These are phyloP conservation scores for Podaxis mareebaensis DNA, from an alignment of 768 basidiomycete species.

Conservation along the genomic window DNA sequence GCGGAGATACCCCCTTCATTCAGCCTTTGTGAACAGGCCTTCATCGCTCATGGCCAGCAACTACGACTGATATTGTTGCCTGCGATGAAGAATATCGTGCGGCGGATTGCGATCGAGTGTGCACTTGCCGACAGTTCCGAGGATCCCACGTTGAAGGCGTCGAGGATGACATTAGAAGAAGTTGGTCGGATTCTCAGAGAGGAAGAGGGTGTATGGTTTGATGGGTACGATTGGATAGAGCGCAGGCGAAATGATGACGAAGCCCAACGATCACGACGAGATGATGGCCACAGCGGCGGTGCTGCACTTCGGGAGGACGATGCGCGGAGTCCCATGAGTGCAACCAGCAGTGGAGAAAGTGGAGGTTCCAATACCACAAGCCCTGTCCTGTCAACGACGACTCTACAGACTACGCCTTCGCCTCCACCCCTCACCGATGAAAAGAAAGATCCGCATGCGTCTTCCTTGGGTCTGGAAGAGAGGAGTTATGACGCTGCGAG, in stretches of 20 bases:
- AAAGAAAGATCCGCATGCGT: slow-evolving; percentile 27
- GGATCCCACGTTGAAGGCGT: slow-evolving; percentile 60
- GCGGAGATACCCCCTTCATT: slow-evolving; percentile 62
- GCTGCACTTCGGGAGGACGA: slow-evolving; percentile 7
- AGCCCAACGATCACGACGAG: slow-evolving; percentile 39
- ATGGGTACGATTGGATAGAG: slow-evolving; percentile 71
- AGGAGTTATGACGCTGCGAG: slow-evolving; percentile 2
- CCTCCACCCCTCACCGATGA: slow-evolving; percentile 53
- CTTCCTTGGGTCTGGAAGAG: background rate
- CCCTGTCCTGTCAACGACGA: slow-evolving; percentile 73
- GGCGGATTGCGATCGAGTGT: slow-evolving; percentile 66
- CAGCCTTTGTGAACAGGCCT: slow-evolving; percentile 64
- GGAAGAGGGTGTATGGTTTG: slow-evolving; percentile 69
- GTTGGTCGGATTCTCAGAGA: slow-evolving; percentile 58
- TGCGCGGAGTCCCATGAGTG: slow-evolving; percentile 17
- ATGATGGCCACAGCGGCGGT: slow-evolving; percentile 34
- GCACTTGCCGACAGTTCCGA: slow-evolving; percentile 36
- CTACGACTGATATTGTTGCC: slow-evolving; percentile 62
- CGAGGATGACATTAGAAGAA: slow-evolving; percentile 61
- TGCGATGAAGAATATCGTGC: slow-evolving; percentile 68
- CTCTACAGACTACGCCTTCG: slow-evolving; percentile 76
- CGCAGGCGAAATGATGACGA: slow-evolving; percentile 41
- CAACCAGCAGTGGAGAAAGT: slow-evolving; percentile 27
- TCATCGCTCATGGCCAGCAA: slow-evolving; percentile 56
- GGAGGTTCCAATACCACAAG: slow-evolving; percentile 61